Evolutionary conservation across 2,329 filamentous ascomycete genomes (phyloP).

Genomic region (Exophiala viscosa): DNA sequence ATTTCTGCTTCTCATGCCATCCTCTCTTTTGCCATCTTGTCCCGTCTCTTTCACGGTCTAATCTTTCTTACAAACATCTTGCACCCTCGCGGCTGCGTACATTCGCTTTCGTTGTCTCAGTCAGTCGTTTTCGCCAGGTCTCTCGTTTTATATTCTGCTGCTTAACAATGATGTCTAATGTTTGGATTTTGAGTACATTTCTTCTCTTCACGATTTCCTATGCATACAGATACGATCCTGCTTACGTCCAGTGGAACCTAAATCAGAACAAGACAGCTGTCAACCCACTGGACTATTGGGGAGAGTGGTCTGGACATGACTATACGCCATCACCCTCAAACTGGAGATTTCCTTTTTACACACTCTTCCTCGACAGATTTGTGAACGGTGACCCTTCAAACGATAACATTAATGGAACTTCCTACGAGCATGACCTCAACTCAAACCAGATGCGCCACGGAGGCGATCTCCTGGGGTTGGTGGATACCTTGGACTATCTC

Average conservation of each 20-base stretch:
- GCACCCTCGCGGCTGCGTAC: conserved; percentile 12
- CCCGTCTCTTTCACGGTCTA: not conserved
- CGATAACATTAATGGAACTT: conserved; percentile 59
- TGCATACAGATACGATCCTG: conserved; percentile 48
- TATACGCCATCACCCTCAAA: conserved; percentile 56
- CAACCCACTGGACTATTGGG: conserved; percentile 56
- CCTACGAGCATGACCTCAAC: conserved; percentile 58
- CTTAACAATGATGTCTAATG: conserved; percentile 8
- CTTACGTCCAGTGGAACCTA: conserved; percentile 55
- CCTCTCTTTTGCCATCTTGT: conserved; percentile 2
- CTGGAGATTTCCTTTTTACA: conserved; percentile 65
- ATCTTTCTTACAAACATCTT: conserved; percentile 1
- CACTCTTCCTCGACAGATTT: conserved; percentile 60
- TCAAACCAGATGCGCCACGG: conserved; percentile 63
- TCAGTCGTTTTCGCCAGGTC: conserved; percentile 2
- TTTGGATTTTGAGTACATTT: conserved; percentile 5
- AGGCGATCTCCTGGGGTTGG: conserved; percentile 56
- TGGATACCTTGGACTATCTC: conserved; percentile 61
- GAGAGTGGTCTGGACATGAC: conserved; percentile 48
- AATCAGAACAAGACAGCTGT: conserved; percentile 58
- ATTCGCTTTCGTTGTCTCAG: conserved; percentile 9
- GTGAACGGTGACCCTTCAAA: conserved; percentile 64
- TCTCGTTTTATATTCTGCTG: conserved; percentile 8
- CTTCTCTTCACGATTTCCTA: conserved; percentile 13
- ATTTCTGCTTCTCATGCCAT: not conserved